A percentile compares a stretch with the other conserved stretches of the same genome.
These are phyloP conservation scores for Aspergillus hortae DNA, from an alignment of 2,329 filamentous ascomycete genomes.

Conservation along the genomic window DNA sequence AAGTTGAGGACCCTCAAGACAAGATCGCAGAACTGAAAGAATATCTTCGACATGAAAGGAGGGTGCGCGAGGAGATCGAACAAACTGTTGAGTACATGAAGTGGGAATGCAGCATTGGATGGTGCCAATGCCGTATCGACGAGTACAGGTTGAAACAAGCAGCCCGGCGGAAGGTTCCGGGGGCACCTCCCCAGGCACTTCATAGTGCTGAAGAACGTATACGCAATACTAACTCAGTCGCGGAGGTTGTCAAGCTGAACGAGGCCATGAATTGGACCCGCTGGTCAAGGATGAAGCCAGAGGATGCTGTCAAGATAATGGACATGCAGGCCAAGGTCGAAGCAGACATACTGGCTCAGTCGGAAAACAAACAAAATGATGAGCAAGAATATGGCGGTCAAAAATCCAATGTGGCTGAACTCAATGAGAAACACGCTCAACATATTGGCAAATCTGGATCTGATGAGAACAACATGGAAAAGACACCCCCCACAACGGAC, in stretches of 20 bases:
- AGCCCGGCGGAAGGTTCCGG: slow-evolving; percentile 12
- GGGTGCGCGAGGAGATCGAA: slow-evolving; percentile 50
- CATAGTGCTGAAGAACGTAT: slow-evolving; percentile 19
- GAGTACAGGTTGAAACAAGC: slow-evolving; percentile 39
- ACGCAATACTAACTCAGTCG: background rate
- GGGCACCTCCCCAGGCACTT: slow-evolving; percentile 8
- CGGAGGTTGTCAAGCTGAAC: background rate
- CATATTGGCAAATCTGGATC: no score
- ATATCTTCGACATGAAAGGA: slow-evolving; percentile 50
- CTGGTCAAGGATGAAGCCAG: slow-evolving; percentile 11
- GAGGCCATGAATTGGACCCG: background rate
- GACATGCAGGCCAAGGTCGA: no score
- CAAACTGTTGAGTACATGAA: slow-evolving; percentile 53
- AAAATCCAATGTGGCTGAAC: no score
- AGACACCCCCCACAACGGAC: background rate
- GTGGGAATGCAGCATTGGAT: slow-evolving; percentile 48
- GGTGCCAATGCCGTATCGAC: slow-evolving; percentile 46
- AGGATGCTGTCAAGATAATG: background rate
- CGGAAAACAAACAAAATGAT: background rate
- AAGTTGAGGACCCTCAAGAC: background rate
- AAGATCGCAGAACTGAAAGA: slow-evolving; percentile 42
- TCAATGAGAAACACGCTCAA: no score
- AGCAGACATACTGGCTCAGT: background rate
- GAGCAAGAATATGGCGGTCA: no score
- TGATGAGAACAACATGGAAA: slow-evolving; percentile 2